Evolutionary conservation across 2,329 filamentous ascomycete species (phyloP).

Genomic region (Pseudodiploospora longispora): DNA sequence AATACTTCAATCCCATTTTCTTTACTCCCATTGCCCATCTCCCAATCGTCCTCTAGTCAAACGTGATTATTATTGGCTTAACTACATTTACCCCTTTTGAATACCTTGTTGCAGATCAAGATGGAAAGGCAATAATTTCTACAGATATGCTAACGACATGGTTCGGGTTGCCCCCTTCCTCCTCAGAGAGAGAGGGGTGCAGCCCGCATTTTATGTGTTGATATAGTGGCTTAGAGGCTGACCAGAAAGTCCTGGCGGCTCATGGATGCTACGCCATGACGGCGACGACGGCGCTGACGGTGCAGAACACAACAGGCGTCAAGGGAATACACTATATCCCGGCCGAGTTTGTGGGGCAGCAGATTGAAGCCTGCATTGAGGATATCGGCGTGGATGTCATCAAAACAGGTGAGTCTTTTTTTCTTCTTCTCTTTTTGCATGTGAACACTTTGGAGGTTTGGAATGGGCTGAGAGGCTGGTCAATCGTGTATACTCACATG

Average conservation of each 20-base stretch:
- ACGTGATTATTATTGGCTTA: not conserved
- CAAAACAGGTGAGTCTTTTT: slow-evolving; percentile 65
- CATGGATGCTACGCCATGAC: slow-evolving; percentile 96
- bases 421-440: not conserved
- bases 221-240: slow-evolving; percentile 79
- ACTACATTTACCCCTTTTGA: not conserved
- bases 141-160: not conserved
- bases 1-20: slow-evolving; percentile 4
- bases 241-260: slow-evolving; percentile 87
- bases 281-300: slow-evolving; percentile 89
- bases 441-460: not conserved
- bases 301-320: slow-evolving; percentile 85
- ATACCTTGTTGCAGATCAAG: not conserved
- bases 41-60: not conserved
- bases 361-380: slow-evolving; percentile 75
- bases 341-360: slow-evolving; percentile 68
- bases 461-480: not conserved
- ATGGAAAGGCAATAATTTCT: not conserved
- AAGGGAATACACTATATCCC: slow-evolving; percentile 73
- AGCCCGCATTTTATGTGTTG: not conserved
- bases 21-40: slow-evolving; percentile 6
- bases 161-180: not conserved
- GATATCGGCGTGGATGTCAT: slow-evolving; percentile 86
- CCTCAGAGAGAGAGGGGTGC: not conserved
- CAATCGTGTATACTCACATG: not conserved